Evolutionary conservation across 2,329 filamentous ascomycete genomes (phyloP), one percentile per base, ranked within the genome.

Genomic region (Acephala macrosclerotiorum): DNA sequence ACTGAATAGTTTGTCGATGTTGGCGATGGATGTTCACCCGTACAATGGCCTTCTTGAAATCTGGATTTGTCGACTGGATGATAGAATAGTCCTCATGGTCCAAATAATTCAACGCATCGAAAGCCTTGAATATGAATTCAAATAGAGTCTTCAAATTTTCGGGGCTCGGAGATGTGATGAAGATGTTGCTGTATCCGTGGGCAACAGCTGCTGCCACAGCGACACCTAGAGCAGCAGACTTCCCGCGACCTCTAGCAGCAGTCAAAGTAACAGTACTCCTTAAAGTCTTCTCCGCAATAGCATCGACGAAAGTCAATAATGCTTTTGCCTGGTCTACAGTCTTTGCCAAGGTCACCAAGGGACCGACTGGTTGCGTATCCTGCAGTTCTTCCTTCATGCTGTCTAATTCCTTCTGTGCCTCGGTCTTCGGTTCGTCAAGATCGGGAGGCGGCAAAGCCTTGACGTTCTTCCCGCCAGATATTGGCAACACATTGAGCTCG

Each of bases 131-230:
- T 20, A 99, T 88, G 75, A 99, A 99, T 75, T 99, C 94, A 77
- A 99, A 99, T 8, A 99, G 84, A 0, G 96, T 99, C 82, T 98
- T 99, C 84, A 99, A 84, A 80, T 99, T 99, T 80, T 99, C 96
- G 0, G 96, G 96, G 67, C 93, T 97, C 0, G 95, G 95, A 1
- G 95, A 98, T 1, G 96, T 99, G 77, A 99, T 97, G 80, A 99
- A 99, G 74, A 99, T 97, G 79, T 99, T 99, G 83, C 94, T 97
- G 80, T 99, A 99, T 29, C 96, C 96, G 76, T 98, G 92, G 0
- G 96, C 95, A 53, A 99, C 87, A 1, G 96, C 96, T 2, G 96
- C 94, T 3, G 96, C 96, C 51, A 99, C 91, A 2, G 96, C 94
- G 60, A 99, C 90, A 80, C 96, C 96, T 74, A 99, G 86, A 29